Conservation (phyloP, 208 protist genomes). For the Vickermania spadyakhi region DNA sequence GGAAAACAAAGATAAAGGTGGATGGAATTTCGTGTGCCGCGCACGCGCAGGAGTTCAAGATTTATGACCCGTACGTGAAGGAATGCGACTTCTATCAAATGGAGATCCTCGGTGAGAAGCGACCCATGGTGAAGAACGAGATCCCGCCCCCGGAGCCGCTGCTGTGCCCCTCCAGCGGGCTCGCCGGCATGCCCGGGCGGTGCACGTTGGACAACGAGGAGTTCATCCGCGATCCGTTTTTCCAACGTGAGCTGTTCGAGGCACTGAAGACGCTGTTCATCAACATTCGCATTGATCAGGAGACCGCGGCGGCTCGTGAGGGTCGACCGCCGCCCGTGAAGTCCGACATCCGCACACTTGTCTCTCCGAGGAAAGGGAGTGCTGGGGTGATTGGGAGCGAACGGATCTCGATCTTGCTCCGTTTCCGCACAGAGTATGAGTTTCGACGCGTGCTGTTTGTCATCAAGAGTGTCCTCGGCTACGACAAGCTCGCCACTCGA, state of each 20-base stretch:
- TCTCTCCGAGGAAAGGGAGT: conserved; percentile 4
- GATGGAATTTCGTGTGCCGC: neutral
- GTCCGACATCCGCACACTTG: conserved; percentile 6
- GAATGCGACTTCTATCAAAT: conserved; percentile 2
- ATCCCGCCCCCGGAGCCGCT: neutral
- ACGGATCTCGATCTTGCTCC: neutral
- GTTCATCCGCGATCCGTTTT: conserved; percentile 7
- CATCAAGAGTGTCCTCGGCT: conserved; percentile 1
- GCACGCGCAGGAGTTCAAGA: conserved; percentile 1
- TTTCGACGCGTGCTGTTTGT: neutral
- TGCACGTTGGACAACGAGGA: neutral
- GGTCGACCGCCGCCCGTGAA: neutral
- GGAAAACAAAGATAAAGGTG: conserved; percentile 5
- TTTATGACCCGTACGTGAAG: conserved; percentile 3
- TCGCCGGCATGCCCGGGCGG: neutral
- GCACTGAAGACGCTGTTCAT: conserved; percentile 1
- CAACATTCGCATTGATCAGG: conserved; percentile 3
- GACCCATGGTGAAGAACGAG: neutral
- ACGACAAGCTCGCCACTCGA: conserved; percentile 3
- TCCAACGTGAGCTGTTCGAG: conserved; percentile 11
- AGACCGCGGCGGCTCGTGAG: neutral
- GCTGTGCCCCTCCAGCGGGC: neutral
- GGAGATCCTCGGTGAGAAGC: neutral
- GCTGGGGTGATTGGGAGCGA: conserved; percentile 6
- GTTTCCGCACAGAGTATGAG: conserved; percentile 1